These are phyloP conservation scores for Fusarium brachygibbosum DNA, from an alignment of 2,329 filamentous ascomycete genomes.

Conservation along the genomic window DNA sequence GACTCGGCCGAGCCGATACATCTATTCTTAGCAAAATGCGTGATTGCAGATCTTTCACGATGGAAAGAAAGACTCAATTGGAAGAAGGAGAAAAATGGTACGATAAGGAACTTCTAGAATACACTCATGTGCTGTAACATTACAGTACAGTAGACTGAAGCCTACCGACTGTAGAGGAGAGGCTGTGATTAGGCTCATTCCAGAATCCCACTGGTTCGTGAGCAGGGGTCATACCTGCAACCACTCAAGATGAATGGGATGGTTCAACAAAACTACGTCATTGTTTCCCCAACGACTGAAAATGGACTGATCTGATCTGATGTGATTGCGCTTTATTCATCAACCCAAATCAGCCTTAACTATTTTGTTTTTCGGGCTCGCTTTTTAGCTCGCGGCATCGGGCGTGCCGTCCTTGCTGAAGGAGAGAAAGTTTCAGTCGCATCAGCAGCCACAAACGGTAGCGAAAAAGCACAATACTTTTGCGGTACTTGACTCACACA, in stretches of 20 bases:
- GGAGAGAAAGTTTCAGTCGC: background rate
- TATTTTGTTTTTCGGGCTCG: background rate
- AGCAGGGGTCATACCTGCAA: conserved; percentile 28
- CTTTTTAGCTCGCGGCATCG: conserved; percentile 19
- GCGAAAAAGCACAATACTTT: conserved; percentile 9
- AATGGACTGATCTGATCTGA: background rate
- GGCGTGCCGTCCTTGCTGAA: conserved; percentile 20
- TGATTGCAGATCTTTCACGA: background rate
- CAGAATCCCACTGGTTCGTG: conserved; percentile 17
- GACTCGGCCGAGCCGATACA: conserved; percentile 12
- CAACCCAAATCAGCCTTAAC: background rate
- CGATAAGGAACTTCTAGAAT: conserved; percentile 23
- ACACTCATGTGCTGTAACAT: conserved; percentile 10
- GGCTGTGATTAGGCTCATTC: conserved; percentile 16
- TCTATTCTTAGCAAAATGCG: conserved; percentile 30
- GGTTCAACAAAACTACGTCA: conserved; percentile 43
- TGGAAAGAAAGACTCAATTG: conserved; percentile 5
- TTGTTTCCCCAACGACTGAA: conserved; percentile 10
- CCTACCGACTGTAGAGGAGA: background rate
- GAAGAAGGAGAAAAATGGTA: conserved; percentile 13
- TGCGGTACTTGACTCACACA: conserved; percentile 12
- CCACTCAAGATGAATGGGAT: conserved; percentile 22
- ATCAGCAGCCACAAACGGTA: conserved; percentile 32
- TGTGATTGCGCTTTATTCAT: background rate
- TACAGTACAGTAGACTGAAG: background rate